phyloP scores from a whole-genome alignment of 192 early-diverging fungal species.

The Oehlia diaphana region DNA sequence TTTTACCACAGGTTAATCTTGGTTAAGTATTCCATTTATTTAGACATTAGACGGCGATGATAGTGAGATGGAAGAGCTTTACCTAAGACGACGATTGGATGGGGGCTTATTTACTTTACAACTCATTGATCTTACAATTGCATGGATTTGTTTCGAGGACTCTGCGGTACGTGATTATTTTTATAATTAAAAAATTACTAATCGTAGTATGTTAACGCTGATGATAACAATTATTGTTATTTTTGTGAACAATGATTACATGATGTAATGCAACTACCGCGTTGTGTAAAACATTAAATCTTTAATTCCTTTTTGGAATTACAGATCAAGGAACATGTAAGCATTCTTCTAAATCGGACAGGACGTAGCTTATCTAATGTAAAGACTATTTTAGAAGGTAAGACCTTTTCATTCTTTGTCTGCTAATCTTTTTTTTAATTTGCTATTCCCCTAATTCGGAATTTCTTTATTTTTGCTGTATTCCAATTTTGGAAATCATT shows the following conservation, averaged over 20 bases:
- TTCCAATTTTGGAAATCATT: conserved; percentile 14
- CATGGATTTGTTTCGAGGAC: conserved; percentile 62
- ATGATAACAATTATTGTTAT: not conserved
- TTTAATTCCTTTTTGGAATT: not conserved
- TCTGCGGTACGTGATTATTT: conserved; percentile 26
- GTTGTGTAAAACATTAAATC: not conserved
- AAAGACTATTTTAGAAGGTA: conserved; percentile 48
- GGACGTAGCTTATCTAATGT: conserved; percentile 49
- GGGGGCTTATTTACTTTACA: conserved; percentile 84
- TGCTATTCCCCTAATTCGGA: not conserved
- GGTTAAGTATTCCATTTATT: not conserved
- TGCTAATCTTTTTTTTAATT: not conserved
- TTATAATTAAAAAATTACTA: conserved; percentile 21
- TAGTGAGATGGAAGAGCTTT: conserved; percentile 65
- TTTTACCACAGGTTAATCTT: not conserved
- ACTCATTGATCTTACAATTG: conserved; percentile 66
- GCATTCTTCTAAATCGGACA: conserved; percentile 40
- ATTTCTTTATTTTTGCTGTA: not conserved
- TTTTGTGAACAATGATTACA: not conserved
- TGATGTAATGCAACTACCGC: not conserved
- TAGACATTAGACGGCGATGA: conserved; percentile 45
- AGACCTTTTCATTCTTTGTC: not conserved
- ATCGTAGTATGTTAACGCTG: not conserved
- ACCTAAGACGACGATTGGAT: conserved; percentile 67
- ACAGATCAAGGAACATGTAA: conserved; percentile 43